Conservation (phyloP, 2,329 filamentous ascomycete genomes). For the Beauveria asiatica region DNA sequence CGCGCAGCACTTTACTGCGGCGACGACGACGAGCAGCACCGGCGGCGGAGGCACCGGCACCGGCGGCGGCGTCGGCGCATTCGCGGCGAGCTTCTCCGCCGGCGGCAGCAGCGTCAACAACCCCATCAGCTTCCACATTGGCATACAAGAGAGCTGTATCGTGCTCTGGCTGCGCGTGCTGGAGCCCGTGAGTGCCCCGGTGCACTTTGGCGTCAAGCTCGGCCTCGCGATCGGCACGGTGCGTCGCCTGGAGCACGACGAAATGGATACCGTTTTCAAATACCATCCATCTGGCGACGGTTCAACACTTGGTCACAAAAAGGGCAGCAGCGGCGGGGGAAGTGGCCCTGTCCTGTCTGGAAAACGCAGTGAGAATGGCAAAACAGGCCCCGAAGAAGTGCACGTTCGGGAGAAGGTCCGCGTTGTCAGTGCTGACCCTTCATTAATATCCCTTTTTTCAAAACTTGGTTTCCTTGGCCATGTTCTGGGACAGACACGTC, state of each 20-base stretch:
- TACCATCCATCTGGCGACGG: slow-evolving; percentile 38
- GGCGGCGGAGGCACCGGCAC: slow-evolving; percentile 23
- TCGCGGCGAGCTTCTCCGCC: slow-evolving; percentile 36
- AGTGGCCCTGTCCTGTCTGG: slow-evolving; percentile 15
- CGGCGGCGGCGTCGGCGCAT: slow-evolving; percentile 20
- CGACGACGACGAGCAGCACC: slow-evolving; percentile 31
- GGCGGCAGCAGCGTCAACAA: slow-evolving; percentile 34
- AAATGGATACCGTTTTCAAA: slow-evolving; percentile 67
- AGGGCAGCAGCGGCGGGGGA: slow-evolving; percentile 14
- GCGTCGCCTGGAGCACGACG: slow-evolving; percentile 63
- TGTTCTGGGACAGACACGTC: slow-evolving; percentile 59
- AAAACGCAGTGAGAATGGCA: slow-evolving; percentile 15
- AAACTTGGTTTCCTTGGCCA: slow-evolving; percentile 74
- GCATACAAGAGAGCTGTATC: slow-evolving; percentile 60
- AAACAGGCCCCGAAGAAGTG: slow-evolving; percentile 41
- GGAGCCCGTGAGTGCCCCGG: slow-evolving; percentile 55
- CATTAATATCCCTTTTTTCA: slow-evolving; percentile 70
- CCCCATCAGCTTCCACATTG: slow-evolving; percentile 65
- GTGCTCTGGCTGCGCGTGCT: slow-evolving; percentile 63
- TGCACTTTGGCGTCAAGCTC: slow-evolving; percentile 57
- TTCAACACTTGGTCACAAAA: slow-evolving; percentile 12
- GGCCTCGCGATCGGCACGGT: slow-evolving; percentile 60
- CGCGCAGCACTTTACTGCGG: slow-evolving; percentile 33
- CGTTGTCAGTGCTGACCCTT: slow-evolving; percentile 84
- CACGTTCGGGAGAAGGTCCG: slow-evolving; percentile 83